Base-by-base conservation (phyloP, 495 filamentous ascomycete genomes). In the Penicillium ochrochloron region DNA sequence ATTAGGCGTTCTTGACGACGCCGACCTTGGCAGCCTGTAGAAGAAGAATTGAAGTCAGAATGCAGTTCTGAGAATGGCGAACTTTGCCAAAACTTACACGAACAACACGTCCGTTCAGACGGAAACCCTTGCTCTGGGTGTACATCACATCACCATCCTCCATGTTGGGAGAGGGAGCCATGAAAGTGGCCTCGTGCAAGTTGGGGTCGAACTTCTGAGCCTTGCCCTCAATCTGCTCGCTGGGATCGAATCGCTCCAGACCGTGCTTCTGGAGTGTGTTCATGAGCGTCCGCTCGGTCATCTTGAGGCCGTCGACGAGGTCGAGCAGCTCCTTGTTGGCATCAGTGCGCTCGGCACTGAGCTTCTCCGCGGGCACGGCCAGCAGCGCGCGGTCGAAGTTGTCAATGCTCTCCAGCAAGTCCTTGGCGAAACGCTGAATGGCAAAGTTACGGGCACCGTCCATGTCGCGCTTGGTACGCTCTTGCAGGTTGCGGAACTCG, bases 401-500 rank as follows among this genome's bases (percentile, higher is more conserved):
- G 82, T 99, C 95, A 75, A 99, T 88, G 71, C 84, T 89, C 69
- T 98, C 95, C 58, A 99, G 85, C 44, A 99, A 89, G 78, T 99
- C 95, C 74, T 90, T 88, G 72, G 94, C 92, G 80, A 99, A 99
- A 59, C 88, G 86, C 75, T 97, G 92, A 75, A 99, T 93, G 62
- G 96, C 96, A 70, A 94, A 99, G 81, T 96, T 92, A 64, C 88
- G 89, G 42, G 93, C 90, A 37, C 84, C 75, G 73, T 96, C 90
- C 76, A 95, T 87, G 51, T 99, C 96, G 68, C 96, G 92, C 78
- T 90, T 89, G 8, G 92, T 94, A 69, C 95, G 92, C 66, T 96
- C 92, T 82, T 97, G 94, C 41, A 98, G 90, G 81, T 97, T 99
- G 70, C 92, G 92, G 85, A 94, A 98, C 66, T 98, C 95, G 75